Evolutionary conservation across 352 stramenopile species (phyloP).

Genomic region (Proteromonas lacertae): DNA sequence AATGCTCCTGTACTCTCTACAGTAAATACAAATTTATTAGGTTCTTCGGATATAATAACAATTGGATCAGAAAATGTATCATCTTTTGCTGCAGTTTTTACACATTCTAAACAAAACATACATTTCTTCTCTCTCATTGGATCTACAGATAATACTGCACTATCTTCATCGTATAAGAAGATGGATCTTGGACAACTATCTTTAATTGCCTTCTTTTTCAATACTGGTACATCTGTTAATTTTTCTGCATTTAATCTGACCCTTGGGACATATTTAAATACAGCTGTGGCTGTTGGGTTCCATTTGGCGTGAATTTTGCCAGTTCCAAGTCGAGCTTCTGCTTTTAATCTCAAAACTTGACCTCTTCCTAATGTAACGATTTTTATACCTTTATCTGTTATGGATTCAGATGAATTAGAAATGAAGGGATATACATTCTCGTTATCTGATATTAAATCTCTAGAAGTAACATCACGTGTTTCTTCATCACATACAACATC

Average conservation of each 20-base stretch:
- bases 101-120: slow-evolving; percentile 75
- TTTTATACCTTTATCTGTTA: slow-evolving; percentile 69
- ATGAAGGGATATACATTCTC: too few relatives aligned
- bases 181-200: slow-evolving; percentile 69
- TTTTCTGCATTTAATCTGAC: slow-evolving; percentile 35
- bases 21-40: slow-evolving; percentile 76
- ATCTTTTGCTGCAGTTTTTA: slow-evolving; percentile 52
- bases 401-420: too few relatives aligned
- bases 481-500: too few relatives aligned
- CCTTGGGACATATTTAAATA: slow-evolving; percentile 55
- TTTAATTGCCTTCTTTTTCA: slow-evolving; percentile 52
- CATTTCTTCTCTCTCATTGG: slow-evolving; percentile 23
- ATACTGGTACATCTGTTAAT: neutral
- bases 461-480: too few relatives aligned
- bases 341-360: slow-evolving; percentile 64
- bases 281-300: slow-evolving; percentile 65
- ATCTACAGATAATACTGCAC: slow-evolving; percentile 15
- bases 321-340: slow-evolving; percentile 67
- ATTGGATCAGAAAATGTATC: slow-evolving; percentile 72
- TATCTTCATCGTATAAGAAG: slow-evolving; percentile 44
- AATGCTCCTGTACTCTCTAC: slow-evolving; percentile 42
- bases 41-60: slow-evolving; percentile 45
- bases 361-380: slow-evolving; percentile 76
- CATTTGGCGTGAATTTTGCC: slow-evolving; percentile 88
- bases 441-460: too few relatives aligned